Evolutionary conservation across 148 eudicot species (phyloP), one percentile per base, ranked within the genome.

Genomic region (Cornus kousa): DNA sequence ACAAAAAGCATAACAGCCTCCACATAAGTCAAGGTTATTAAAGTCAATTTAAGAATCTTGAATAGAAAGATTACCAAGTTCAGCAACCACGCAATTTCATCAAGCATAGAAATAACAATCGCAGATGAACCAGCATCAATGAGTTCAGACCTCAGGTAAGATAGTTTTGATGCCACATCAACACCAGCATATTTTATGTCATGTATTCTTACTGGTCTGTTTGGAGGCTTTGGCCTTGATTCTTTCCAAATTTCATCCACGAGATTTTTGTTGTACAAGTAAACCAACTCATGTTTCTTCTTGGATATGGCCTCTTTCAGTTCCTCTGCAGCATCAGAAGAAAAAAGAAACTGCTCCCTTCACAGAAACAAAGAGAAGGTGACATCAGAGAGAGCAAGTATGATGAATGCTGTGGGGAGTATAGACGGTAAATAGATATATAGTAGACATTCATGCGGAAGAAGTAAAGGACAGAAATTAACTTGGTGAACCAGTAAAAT

Each of bases 271-370:
- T 86, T 86, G 68, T 89, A 91, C 83, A 94, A 83, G 80, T 88
- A 92, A 55, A 94, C 98, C 87, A 97, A 87, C 81, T 97, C 94
- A 60, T 94, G 95, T 39, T 89, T 90, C 65, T 87, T 94, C 79
- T 81, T 86, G 50, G 97, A 88, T 55, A 97, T 86, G 59, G 85
- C 90, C 79, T 87, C 93, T 86, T 86, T 87, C 67, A 97, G 87
- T 90, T 94, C 95, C 78, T 97, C 91, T 46, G 98, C 95, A 87
- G 93, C 93, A 90, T 90, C 91, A 82, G 88, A 88, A 82, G 99
- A 91, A 86, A 97, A 94, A 82, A 97, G 93, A 85, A 94, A 94
- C 99, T 97, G 98, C 83, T 84, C 90, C 97, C 99, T 91, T 97
- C 95, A 88, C 91, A 89, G 80, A 86, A 88, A 87, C 74, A 90